phyloP scores from a whole-genome alignment of 352 stramenopile genomes.

The Sclerospora graminicola region DNA sequence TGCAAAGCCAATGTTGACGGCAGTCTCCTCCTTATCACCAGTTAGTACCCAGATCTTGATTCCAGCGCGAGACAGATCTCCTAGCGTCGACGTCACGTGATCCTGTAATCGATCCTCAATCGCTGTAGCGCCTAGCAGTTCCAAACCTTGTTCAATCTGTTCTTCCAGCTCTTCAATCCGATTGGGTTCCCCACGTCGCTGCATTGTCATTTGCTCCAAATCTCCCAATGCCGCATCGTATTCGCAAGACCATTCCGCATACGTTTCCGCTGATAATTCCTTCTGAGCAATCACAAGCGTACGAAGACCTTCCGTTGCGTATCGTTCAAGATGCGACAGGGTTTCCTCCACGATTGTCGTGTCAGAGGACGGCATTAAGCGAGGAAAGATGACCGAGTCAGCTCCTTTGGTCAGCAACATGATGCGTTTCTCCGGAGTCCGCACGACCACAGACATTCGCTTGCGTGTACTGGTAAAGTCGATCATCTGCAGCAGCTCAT shows the following conservation, averaged over 20 bases:
- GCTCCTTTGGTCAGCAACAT: slow-evolving; percentile 78
- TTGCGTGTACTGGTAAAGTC: slow-evolving; percentile 98
- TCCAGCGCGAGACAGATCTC: slow-evolving; percentile 53
- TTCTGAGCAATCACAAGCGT: slow-evolving; percentile 86
- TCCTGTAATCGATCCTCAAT: slow-evolving; percentile 81
- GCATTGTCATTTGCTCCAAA: slow-evolving; percentile 49
- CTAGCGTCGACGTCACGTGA: slow-evolving; percentile 63
- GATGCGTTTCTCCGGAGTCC: slow-evolving; percentile 52
- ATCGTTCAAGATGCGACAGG: slow-evolving; percentile 72
- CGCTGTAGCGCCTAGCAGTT: slow-evolving; percentile 67
- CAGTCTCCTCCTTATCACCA: slow-evolving; percentile 92
- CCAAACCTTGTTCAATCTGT: slow-evolving; percentile 54
- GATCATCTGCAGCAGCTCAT: slow-evolving; percentile 91
- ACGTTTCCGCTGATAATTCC: slow-evolving; percentile 51
- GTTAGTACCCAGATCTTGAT: slow-evolving; percentile 88
- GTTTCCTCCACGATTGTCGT: slow-evolving; percentile 40
- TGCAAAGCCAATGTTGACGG: slow-evolving; percentile 94
- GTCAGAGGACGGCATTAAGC: slow-evolving; percentile 18
- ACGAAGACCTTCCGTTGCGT: slow-evolving; percentile 76
- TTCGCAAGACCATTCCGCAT: slow-evolving; percentile 56
- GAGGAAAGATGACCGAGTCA: slow-evolving; percentile 74
- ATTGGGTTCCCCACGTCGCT: slow-evolving; percentile 50
- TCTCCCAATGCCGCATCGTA: slow-evolving; percentile 52
- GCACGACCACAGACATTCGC: slow-evolving; percentile 96
- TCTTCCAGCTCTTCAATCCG: slow-evolving; percentile 79